Conservation (phyloP, 441 rosid genomes). For the Bruguiera hainesii region DNA sequence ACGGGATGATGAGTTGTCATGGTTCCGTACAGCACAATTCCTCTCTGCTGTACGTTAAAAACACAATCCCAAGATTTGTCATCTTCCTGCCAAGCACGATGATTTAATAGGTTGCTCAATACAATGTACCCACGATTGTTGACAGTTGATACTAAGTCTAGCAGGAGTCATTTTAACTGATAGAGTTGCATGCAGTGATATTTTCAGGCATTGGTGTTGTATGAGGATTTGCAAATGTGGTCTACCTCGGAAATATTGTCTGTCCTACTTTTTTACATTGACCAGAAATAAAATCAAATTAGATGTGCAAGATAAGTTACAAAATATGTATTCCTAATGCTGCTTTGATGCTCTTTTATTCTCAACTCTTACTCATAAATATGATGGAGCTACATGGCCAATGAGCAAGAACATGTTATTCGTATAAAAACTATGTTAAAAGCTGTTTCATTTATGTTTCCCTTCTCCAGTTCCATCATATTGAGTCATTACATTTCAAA, state of each 20-base stretch:
- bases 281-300: neutral
- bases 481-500: no score
- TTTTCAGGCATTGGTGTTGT: no score
- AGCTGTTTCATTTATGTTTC: no score
- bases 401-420: neutral
- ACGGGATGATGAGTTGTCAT: conserved; percentile 73
- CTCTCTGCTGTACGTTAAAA: conserved; percentile 66
- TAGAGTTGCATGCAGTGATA: neutral
- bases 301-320: neutral
- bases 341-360: neutral
- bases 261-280: neutral
- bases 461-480: no score
- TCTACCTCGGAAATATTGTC: neutral
- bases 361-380: neutral
- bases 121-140: neutral
- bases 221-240: neutral
- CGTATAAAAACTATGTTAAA: neutral
- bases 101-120: neutral
- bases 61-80: conserved; percentile 10
- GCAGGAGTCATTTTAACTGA: neutral
- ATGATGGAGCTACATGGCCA: neutral
- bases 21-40: conserved; percentile 81
- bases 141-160: neutral
- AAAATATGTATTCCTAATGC: neutral
- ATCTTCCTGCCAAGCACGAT: neutral